Percentiles rank a stretch among this genome's conserved stretches.
Conservation (phyloP, 140 eudicot species). For the Cichorium intybus region DNA sequence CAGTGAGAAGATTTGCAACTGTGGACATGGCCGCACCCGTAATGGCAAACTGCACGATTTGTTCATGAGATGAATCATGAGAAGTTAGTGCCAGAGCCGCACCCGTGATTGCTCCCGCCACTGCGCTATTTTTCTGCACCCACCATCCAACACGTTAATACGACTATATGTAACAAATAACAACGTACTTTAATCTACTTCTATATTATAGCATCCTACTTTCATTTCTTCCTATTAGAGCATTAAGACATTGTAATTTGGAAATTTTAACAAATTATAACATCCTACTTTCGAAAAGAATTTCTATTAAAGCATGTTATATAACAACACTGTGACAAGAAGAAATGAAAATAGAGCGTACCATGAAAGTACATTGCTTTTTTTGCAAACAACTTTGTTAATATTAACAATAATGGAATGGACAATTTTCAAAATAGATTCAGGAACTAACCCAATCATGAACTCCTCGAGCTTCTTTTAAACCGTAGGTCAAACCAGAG, state of each 20-base stretch:
- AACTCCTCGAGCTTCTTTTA: slow-evolving; percentile 36
- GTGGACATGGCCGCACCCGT: slow-evolving; percentile 38
- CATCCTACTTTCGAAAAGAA: no score
- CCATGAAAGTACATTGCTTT: no score
- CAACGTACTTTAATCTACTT: neutral
- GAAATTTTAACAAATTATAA: neutral
- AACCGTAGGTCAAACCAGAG: slow-evolving; percentile 37
- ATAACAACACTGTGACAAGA: no score
- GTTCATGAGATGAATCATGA: slow-evolving; percentile 18
- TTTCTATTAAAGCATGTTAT: no score
- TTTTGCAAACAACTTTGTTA: no score
- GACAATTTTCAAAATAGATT: neutral
- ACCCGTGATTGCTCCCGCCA: slow-evolving; percentile 41
- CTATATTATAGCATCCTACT: neutral
- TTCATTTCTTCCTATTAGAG: neutral
- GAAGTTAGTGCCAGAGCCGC: slow-evolving; percentile 33
- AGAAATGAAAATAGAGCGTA: no score
- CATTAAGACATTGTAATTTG: no score
- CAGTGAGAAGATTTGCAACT: slow-evolving; percentile 37
- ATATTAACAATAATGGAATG: no score
- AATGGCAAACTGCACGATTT: slow-evolving; percentile 36
- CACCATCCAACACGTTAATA: neutral
- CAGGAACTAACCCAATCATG: slow-evolving; percentile 30
- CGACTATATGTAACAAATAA: no score
- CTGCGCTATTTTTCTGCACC: slow-evolving; percentile 32